Evolutionary conservation across 345 rosid species (phyloP), one percentile per base, ranked within the genome.

Genomic region (Syzygium aromaticum): DNA sequence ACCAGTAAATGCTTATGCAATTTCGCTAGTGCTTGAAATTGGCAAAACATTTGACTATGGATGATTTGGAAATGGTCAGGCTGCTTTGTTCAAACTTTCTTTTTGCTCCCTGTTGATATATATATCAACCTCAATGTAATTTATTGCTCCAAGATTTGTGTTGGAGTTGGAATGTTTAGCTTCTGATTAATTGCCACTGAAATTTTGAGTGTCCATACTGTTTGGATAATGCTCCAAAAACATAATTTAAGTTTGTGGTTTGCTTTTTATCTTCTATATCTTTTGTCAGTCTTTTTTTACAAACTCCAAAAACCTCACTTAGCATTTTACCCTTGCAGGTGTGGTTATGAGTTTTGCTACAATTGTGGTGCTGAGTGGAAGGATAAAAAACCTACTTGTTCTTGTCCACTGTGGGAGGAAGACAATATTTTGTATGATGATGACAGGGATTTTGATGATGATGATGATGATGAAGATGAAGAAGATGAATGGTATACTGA

Each of bases 261-360:
- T 73, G 49, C 82, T 38, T 21, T 51, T 30, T 21, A 27, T n/a
- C 85, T 51, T 84, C 53, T 15, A 4, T 84, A n/a, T 51, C 4
- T 46, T 53, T 51, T 53, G 49, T 54, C 33, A 28, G 86, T 73
- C 27, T 27, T 19, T 46, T 38, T 73, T 73, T 38, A 73, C 82
- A 73, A 19, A 73, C 49, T 19, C 19, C 49, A 21, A 73, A 73
- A 25, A 52, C 27, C 54, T 38, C 49, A 84, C 40, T 17, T 38
- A 80, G 33, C 52, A 14, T 78, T 38, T 28, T 77, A 14, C 77
- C 51, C 52, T 46, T 46, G 89, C 89, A 92, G 96, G 84, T 94
- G 95, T 28, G 96, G 95, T 12, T 86, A 86, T 40, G 94, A 95
- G 90, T 95, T 95, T 86, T 95, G 98, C 91, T 95, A 95, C 85